Percentiles rank a stretch among this genome's conserved stretches.
phyloP scores from a whole-genome alignment of 805 yeast species.

The Hanseniaspora taiwanica region DNA sequence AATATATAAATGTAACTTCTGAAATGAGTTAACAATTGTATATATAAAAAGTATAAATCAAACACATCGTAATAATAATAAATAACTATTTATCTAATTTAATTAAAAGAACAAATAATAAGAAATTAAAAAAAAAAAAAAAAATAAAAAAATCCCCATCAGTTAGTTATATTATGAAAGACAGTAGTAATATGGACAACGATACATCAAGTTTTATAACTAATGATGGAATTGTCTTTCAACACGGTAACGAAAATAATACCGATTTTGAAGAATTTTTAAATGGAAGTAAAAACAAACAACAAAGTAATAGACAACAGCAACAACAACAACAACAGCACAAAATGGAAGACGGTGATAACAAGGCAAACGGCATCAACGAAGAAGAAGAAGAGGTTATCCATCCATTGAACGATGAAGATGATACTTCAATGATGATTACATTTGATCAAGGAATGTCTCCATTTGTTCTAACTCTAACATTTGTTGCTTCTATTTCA shows the following conservation, averaged over 20 bases:
- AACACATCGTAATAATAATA: no score
- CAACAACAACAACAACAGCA: background rate
- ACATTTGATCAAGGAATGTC: conserved; percentile 44
- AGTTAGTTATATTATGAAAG: background rate
- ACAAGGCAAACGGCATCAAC: conserved; percentile 2
- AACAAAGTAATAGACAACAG: background rate
- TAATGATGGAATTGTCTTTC: background rate
- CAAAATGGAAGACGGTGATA: background rate
- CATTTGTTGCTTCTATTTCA: conserved; percentile 73
- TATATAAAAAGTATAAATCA: no score
- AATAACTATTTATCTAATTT: no score
- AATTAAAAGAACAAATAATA: no score
- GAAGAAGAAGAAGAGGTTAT: conserved; percentile 6
- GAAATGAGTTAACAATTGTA: no score
- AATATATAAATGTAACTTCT: no score
- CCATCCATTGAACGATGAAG: conserved; percentile 34
- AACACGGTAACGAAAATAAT: background rate
- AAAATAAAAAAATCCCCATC: background rate
- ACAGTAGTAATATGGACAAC: background rate
- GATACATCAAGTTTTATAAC: background rate
- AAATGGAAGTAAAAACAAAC: background rate
- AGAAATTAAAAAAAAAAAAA: no score
- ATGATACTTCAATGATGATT: conserved; percentile 33
- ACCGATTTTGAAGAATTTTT: background rate
- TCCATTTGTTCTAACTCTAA: conserved; percentile 49